Percentiles rank a stretch among this genome's conserved stretches.
Conservation (phyloP, 345 rosid species). For the Hibiscus syriacus region DNA sequence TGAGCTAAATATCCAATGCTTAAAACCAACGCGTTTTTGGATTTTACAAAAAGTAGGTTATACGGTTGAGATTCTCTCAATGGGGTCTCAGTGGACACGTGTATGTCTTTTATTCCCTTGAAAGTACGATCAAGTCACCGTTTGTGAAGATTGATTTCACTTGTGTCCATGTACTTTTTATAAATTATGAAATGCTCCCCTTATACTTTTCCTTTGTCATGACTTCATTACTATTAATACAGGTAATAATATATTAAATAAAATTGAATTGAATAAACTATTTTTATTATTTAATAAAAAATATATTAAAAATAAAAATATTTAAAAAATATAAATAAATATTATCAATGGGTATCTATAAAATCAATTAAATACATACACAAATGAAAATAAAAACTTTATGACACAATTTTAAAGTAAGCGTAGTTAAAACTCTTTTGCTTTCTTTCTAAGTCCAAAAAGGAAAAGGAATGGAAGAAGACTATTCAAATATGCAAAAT, state of each 20-base stretch:
- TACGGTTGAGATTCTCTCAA: slow-evolving; percentile 6
- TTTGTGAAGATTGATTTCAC: not conserved
- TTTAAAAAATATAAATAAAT: no score
- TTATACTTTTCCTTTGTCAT: not conserved
- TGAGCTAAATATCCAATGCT: not conserved
- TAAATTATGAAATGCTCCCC: not conserved
- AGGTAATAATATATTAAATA: no score
- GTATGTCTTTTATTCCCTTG: not conserved
- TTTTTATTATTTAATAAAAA: no score
- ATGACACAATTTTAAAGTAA: no score
- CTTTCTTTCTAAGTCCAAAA: not conserved
- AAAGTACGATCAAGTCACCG: not conserved
- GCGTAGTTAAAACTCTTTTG: not conserved
- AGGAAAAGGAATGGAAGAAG: not conserved
- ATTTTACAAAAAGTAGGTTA: not conserved
- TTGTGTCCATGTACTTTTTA: not conserved
- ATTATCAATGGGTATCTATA: not conserved
- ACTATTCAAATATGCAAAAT: not conserved
- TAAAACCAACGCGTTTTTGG: slow-evolving; percentile 18
- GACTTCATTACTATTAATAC: not conserved
- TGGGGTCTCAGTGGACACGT: slow-evolving; percentile 13
- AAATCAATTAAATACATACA: no score
- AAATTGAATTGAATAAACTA: no score
- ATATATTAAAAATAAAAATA: no score
- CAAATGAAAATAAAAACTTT: not conserved